A percentile compares a stretch with the other conserved stretches of the same genome.
phyloP scores from a whole-genome alignment of 2,329 filamentous ascomycete species.

The Plectosphaerella plurivora region DNA sequence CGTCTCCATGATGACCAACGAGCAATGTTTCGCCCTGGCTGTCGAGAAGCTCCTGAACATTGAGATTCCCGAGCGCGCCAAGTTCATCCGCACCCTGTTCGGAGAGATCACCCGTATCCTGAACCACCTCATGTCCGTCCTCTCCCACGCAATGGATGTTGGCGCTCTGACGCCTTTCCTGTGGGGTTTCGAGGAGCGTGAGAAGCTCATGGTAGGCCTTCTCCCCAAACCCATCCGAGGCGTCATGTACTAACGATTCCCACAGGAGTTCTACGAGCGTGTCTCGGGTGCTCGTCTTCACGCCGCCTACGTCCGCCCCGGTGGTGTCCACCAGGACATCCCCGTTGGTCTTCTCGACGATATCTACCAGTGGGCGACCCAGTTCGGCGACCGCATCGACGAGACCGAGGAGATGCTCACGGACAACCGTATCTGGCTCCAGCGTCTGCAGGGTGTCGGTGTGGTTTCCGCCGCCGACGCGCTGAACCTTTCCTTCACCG shows the following conservation, averaged over 20 bases:
- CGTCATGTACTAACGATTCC: constrained; percentile 10
- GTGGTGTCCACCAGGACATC: constrained; percentile 93
- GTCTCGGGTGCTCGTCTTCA: constrained; percentile 97
- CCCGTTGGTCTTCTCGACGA: constrained; percentile 92
- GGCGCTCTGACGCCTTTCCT: constrained; percentile 96
- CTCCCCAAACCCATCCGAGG: background rate
- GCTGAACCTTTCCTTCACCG: constrained; percentile 94
- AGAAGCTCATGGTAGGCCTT: constrained; percentile 90
- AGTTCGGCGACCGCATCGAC: constrained; percentile 97
- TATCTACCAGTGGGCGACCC: constrained; percentile 99
- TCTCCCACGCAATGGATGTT: constrained; percentile 98
- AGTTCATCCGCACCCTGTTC: constrained; percentile 95
- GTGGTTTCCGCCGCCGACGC: constrained; percentile 89
- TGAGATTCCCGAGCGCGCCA: constrained; percentile 90
- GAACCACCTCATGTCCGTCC: constrained; percentile 96
- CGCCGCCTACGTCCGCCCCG: constrained; percentile 92
- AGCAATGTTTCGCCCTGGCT: constrained; percentile 92
- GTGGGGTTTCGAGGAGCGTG: constrained; percentile 99
- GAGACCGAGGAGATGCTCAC: constrained; percentile 98
- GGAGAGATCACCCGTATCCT: constrained; percentile 89
- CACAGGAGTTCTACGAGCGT: constrained; percentile 97
- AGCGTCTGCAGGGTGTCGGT: constrained; percentile 84
- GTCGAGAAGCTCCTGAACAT: constrained; percentile 98
- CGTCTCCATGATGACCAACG: constrained; percentile 99
- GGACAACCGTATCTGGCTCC: constrained; percentile 99